These are phyloP conservation scores for Zopfochytrium polystomum DNA, from an alignment of 371 early-diverging fungal genomes.

Conservation along the genomic window DNA sequence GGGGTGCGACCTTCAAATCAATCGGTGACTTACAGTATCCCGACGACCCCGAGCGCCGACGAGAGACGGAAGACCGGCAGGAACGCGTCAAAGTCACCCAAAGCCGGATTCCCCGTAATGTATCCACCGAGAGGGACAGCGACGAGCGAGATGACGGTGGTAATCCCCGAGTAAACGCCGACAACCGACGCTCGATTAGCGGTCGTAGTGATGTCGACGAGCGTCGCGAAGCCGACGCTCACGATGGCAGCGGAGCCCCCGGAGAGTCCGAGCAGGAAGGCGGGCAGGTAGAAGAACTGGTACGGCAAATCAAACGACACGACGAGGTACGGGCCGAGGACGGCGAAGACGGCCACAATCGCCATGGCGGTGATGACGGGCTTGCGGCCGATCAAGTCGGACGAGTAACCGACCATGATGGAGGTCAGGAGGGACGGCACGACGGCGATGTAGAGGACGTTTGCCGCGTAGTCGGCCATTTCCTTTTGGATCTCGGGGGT, in stretches of 20 bases:
- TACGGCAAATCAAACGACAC: not conserved
- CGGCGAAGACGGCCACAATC: too few relatives aligned
- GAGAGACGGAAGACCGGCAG: too few relatives aligned
- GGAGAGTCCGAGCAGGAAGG: not conserved
- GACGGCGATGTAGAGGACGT: not conserved
- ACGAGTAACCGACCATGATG: not conserved
- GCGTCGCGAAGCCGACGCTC: not conserved
- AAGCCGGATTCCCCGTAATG: too few relatives aligned
- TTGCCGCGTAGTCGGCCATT: not conserved
- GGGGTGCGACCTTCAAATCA: too few relatives aligned
- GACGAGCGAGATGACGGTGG: too few relatives aligned
- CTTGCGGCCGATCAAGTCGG: not conserved
- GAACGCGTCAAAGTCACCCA: too few relatives aligned
- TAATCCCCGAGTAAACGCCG: too few relatives aligned
- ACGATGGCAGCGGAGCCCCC: not conserved
- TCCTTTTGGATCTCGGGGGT: not conserved
- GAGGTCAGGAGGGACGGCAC: not conserved
- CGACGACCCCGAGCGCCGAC: too few relatives aligned
- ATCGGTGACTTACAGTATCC: too few relatives aligned
- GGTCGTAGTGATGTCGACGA: too few relatives aligned
- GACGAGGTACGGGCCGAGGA: constrained; percentile 1
- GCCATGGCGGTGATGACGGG: constrained; percentile 2
- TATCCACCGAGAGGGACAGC: too few relatives aligned
- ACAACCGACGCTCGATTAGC: too few relatives aligned
- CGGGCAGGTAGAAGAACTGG: not conserved